These are phyloP conservation scores for Rhizoclosmatium globosum DNA, from an alignment of 192 early-diverging fungal genomes.

Conservation along the genomic window DNA sequence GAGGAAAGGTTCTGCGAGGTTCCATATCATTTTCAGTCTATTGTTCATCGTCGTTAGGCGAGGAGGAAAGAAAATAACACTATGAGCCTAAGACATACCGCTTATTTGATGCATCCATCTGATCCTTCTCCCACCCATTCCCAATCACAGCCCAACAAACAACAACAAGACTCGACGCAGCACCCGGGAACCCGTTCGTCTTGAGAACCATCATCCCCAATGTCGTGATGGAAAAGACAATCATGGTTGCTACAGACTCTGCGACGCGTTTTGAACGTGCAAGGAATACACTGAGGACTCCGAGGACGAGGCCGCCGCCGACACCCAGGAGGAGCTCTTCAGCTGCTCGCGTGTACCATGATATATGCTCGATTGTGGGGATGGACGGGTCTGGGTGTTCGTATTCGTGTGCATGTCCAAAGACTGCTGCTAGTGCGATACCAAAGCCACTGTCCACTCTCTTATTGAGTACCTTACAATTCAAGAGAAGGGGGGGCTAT, in stretches of 20 bases:
- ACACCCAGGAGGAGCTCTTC: constrained; percentile 50
- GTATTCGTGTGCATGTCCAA: constrained; percentile 46
- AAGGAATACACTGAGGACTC: constrained; percentile 24
- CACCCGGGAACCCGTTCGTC: constrained; percentile 45
- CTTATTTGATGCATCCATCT: constrained; percentile 36
- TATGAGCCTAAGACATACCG: neutral
- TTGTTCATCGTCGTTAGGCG: neutral
- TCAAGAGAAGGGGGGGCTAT: too few relatives aligned
- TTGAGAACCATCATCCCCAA: constrained; percentile 44
- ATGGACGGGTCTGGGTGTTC: neutral
- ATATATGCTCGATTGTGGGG: constrained; percentile 28
- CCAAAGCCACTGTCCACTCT: constrained; percentile 41
- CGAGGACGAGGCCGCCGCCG: constrained; percentile 37
- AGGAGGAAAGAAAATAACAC: too few relatives aligned
- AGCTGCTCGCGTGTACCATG: constrained; percentile 32
- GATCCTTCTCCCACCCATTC: constrained; percentile 40
- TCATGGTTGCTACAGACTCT: constrained; percentile 26
- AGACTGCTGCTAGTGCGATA: constrained; percentile 40
- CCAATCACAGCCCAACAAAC: constrained; percentile 41
- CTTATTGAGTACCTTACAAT: neutral
- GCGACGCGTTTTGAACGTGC: neutral
- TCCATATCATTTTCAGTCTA: constrained; percentile 49
- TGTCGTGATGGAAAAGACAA: constrained; percentile 30
- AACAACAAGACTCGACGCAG: constrained; percentile 35
- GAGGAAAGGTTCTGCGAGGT: constrained; percentile 46